A percentile compares a stretch with the other conserved stretches of the same genome.
Conservation (phyloP, 2,329 filamentous ascomycete species). For the Mycosphaerella sp. region DNA sequence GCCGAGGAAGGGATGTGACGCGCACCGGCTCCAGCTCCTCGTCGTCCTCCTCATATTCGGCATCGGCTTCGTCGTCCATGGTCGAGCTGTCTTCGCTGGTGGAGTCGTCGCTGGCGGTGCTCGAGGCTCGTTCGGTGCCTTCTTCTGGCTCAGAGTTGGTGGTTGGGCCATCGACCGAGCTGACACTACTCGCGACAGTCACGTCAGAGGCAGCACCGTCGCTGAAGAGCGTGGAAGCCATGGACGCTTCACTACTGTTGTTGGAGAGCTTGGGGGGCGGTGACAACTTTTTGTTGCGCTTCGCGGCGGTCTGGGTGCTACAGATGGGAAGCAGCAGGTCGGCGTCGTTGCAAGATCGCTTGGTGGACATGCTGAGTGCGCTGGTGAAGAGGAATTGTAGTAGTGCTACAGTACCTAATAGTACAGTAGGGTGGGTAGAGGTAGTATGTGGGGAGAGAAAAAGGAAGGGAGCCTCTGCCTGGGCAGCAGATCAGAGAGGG, state of each 20-base stretch:
- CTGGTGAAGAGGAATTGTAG: background rate
- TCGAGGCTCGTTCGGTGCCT: background rate
- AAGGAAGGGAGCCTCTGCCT: too few species aligned
- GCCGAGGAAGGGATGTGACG: background rate
- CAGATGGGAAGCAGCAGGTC: background rate
- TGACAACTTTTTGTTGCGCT: slow-evolving; percentile 2
- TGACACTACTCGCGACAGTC: background rate
- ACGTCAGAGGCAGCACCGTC: background rate
- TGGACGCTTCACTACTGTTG: background rate
- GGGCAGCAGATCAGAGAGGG: too few species aligned
- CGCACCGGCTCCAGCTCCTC: slow-evolving; percentile 1
- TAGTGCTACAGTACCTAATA: background rate
- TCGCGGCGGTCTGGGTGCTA: background rate
- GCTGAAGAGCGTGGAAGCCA: background rate
- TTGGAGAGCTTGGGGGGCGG: background rate
- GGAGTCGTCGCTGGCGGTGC: background rate
- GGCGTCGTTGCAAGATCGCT: slow-evolving; percentile 4
- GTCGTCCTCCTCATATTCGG: slow-evolving; percentile 16
- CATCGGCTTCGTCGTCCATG: slow-evolving; percentile 7
- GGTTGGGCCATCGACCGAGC: background rate
- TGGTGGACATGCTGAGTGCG: slow-evolving; percentile 5
- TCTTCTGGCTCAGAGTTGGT: background rate
- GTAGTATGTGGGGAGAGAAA: too few species aligned
- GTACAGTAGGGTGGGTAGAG: too few species aligned
- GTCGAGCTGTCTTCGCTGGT: slow-evolving; percentile 1